Evolutionary conservation across 257 asterid genomes (phyloP), one percentile per base, ranked within the genome.

Genomic region (Verbena officinalis): DNA sequence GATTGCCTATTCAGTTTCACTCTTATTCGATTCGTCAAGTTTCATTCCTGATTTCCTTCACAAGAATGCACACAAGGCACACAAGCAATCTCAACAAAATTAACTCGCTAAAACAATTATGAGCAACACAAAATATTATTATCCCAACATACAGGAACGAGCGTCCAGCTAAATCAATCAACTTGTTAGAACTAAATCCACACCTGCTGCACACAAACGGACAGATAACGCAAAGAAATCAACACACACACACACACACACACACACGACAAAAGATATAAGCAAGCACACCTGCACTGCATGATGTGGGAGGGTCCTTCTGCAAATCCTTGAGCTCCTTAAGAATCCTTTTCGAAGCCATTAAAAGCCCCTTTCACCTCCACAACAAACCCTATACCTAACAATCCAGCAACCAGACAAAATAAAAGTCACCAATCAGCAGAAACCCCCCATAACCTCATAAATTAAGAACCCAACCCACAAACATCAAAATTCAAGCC

Each of bases 251-350:
- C 33, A 27, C 33, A 27, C 33, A 27, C 20, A 20, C 20, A 52
- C 36, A 30, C 0, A 2, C 9, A 21, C 15, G 15, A 20, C 34
- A 31, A 24, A 5, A 50, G 42, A 12, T 19, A 22, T 9, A 15
- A 34, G 19, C 43, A 44, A 17, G 45, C 69, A 63, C 58, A 78
- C 83, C 83, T 10, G 83, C 83, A 46, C 83, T 78, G 80, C 83
- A 78, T n/a, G 83, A 78, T n/a, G 83, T 78, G 15, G 83, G 83
- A 53, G 83, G 83, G 13, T 78, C 83, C 72, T 74, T 71, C 70
- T 78, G 83, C 66, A 78, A 72, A 78, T 78, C 83, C 83, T 78
- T 78, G 61, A 78, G 77, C 73, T 78, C 83, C 55, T 73, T 76
- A 77, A 75, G 42, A 22, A 79, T 79, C 74, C 84, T 68, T 64